Base-by-base conservation (phyloP, 495 filamentous ascomycete species). In the Podospora pseudocomata region DNA sequence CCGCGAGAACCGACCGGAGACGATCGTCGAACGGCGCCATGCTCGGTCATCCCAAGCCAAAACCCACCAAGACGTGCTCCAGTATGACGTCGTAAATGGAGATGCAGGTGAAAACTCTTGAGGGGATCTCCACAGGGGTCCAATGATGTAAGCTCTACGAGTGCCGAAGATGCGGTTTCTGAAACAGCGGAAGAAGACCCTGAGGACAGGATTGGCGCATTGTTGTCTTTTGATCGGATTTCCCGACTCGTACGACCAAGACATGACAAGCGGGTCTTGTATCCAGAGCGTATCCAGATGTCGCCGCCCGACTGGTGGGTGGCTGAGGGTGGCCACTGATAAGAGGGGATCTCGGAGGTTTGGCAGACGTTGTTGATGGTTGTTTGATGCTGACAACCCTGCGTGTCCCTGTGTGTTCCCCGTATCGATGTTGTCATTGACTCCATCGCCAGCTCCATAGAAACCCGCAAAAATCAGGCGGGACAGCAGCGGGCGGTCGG, bases 341-440 rank as follows among this genome's bases (percentile, higher is more conserved):
- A 58, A 58, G 55, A 23, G 55, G 55, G 20, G 9, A 13, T 23
- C 20, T 15, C 19, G 23, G 23, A 23, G 30, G 30, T 32, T 32
- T 32, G 30, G 30, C 30, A 32, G 16, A 61, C 23, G 59, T 32
- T 20, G 59, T 30, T 61, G 5, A 61, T 28, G 32, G 26, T 27
- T 32, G 5, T 26, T 30, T 61, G 5, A 61, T 28, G 32, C 13
- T 27, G 16, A 27, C 27, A 39, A 28, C 32, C 26, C 16, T 30
- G 74, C 23, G 23, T 23, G 23, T 23, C 23, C 23, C 23, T 23
- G 23, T 23, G 23, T 23, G 23, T 23, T 23, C 23, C 23, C 23
- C 23, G 23, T 87, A 81, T 73, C 68, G 65, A 67, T 75, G 66
- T 63, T 63, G 61, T 74, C 72, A 69, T 34, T 16, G 63, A 20